A percentile compares a stretch with the other conserved stretches of the same genome.
These are phyloP conservation scores for Puccinellia tenuiflora DNA, from an alignment of 176 grass and related monocot genomes.

Conservation along the genomic window DNA sequence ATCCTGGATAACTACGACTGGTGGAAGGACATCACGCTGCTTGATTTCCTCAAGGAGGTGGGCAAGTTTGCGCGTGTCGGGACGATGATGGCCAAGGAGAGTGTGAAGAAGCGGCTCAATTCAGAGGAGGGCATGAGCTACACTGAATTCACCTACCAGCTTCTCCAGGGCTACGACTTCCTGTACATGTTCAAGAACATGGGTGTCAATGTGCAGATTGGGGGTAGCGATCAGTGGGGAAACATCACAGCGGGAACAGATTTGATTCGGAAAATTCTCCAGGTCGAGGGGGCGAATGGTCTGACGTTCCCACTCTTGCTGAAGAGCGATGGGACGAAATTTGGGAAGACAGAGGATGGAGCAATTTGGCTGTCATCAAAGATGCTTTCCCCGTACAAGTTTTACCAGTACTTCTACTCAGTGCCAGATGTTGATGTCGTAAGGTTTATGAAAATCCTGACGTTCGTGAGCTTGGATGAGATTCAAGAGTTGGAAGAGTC, in stretches of 20 bases:
- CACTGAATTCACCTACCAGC: conserved; percentile 94
- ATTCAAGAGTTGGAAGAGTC: conserved; percentile 70
- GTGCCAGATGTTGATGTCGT: conserved; percentile 73
- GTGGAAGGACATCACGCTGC: conserved; percentile 86
- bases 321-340: conserved; percentile 83
- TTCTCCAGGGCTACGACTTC: conserved; percentile 91
- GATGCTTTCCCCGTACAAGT: conserved; percentile 88
- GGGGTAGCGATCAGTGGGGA: conserved; percentile 98
- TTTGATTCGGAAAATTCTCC: conserved; percentile 86
- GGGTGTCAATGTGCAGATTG: conserved; percentile 90
- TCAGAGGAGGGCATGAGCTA: conserved; percentile 96
- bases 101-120: conserved; percentile 76
- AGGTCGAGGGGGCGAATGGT: conserved; percentile 77
- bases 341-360: conserved; percentile 86
- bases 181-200: conserved; percentile 79
- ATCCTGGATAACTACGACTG: conserved; percentile 96
- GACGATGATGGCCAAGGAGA: conserved; percentile 88
- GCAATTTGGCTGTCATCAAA: conserved; percentile 73
- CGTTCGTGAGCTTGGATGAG: conserved; percentile 74
- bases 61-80: conserved; percentile 77
- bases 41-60: conserved; percentile 89
- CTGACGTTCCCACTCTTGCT: conserved; percentile 87
- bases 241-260: conserved; percentile 82
- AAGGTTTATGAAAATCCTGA: conserved; percentile 79
- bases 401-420: conserved; percentile 83